Conservation (phyloP, 2,329 filamentous ascomycete species). For the Chaetomium sp. region DNA sequence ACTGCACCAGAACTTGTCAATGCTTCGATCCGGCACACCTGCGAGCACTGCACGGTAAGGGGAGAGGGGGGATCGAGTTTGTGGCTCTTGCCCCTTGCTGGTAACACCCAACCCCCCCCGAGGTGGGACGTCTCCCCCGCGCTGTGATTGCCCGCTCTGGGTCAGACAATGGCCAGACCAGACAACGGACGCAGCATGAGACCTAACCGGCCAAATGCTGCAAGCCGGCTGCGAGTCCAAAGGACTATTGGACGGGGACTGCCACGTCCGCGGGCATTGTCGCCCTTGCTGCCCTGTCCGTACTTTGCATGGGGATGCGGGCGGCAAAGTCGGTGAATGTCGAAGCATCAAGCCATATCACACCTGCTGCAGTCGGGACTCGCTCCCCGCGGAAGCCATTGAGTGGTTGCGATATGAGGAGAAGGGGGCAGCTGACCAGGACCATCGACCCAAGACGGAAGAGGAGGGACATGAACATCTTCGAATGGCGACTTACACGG, state of each 20-base stretch:
- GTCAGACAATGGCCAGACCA: conserved; percentile 9
- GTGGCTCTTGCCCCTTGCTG: conserved; percentile 5
- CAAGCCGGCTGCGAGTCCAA: conserved; percentile 3
- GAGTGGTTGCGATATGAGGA: neutral
- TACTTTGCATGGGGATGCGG: conserved; percentile 22
- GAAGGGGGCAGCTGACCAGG: neutral
- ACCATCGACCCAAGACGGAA: conserved; percentile 2
- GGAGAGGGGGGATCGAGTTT: neutral
- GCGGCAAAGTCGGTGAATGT: conserved; percentile 24
- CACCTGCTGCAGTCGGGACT: conserved; percentile 13
- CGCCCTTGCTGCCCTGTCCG: neutral
- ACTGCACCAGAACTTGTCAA: conserved; percentile 23
- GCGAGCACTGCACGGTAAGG: neutral
- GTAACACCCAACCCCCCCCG: conserved; percentile 1
- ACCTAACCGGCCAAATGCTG: conserved; percentile 5
- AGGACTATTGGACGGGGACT: conserved; percentile 12
- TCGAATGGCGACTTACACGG: conserved; percentile 10
- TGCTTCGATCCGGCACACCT: conserved; percentile 12
- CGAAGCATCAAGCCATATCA: conserved; percentile 22
- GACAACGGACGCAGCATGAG: neutral
- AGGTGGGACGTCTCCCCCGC: conserved; percentile 11
- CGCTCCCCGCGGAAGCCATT: neutral
- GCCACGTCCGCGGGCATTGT: conserved; percentile 7
- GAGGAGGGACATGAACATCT: neutral
- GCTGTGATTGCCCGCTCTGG: conserved; percentile 11